Evolutionary conservation across 495 filamentous ascomycete genomes (phyloP), one percentile per base, ranked within the genome.

Genomic region (Penicillium coffeae): DNA sequence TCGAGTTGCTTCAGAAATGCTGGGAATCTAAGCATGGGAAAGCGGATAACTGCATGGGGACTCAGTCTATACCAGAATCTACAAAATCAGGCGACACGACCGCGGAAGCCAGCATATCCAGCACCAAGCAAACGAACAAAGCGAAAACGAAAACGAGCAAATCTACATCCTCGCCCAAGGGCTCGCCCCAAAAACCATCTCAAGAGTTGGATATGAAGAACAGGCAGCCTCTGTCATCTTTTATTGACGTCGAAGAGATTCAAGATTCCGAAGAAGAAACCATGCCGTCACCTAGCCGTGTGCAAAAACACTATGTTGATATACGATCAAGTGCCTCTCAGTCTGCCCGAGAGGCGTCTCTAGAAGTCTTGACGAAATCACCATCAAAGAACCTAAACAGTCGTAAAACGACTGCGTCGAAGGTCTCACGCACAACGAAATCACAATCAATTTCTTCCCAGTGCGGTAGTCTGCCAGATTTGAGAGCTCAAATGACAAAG

Each of bases 1-100:
- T 93, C 25, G 69, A 79, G 10, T 59, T 89, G 10, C 68, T 93
- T 4, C 69, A 88, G 43, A 80, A 80, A 56, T 93, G 89, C 59
- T 94, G 89, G 88, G 64, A 77, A 47, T 73, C 73, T 25, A 72
- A 75, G 42, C 56, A 70, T 42, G 60, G 60, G 8, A 56, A 38
- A 41, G 35, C 19, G 10, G 19, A 14, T 22, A 51, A 25, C 13
- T n/a, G 27, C 14, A 12, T 16, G n/a, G 34, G 33, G 14, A 7
- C 18, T 12, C 16, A 30, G 14, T 1, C 43, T 33, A 33, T 53
- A 25, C 21, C 33, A 14, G 38, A 38, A 10, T 12, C 15, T 34
- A 5, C 21, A 6, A 21, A 37, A 32, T 12, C 22, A 32, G 16
- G 21, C 12, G 22, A 13, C 13, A 37, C 42, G 18, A n/a, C 34